Evolutionary conservation across 2,329 filamentous ascomycete species (phyloP).

Genomic region (Cercospora sp.): DNA sequence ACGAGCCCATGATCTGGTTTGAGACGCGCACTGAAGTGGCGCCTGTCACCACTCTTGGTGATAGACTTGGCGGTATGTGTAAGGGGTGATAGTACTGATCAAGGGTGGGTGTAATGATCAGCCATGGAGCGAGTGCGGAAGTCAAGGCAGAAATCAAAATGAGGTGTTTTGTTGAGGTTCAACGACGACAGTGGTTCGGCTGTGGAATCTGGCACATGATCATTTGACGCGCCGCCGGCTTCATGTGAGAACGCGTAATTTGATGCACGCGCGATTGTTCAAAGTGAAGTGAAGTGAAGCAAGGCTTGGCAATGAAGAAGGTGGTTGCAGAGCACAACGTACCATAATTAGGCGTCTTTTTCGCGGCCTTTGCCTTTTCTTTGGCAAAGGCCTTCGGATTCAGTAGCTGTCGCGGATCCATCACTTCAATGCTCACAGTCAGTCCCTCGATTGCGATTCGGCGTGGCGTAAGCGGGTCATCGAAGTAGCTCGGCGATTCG

Average conservation of each 20-base stretch:
- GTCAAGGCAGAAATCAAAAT: conserved; percentile 13
- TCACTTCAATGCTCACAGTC: conserved; percentile 12
- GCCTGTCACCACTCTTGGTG: not conserved
- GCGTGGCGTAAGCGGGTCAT: conserved; percentile 1
- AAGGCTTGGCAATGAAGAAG: not conserved
- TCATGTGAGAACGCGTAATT: conserved; percentile 2
- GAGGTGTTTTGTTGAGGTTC: not conserved
- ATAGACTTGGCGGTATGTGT: not conserved
- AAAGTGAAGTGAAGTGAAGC: conserved; percentile 22
- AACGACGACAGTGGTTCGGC: not conserved
- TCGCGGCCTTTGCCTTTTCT: conserved; percentile 34
- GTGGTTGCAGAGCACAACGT: conserved; percentile 22
- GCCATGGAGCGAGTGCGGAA: conserved; percentile 3
- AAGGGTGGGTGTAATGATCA: not conserved
- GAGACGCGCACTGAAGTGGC: not conserved
- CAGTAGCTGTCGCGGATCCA: conserved; percentile 41
- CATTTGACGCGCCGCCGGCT: not conserved
- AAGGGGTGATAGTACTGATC: not conserved
- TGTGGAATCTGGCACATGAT: conserved; percentile 5
- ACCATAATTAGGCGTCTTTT: conserved; percentile 34
- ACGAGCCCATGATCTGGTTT: not conserved
- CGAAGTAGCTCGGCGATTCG: not conserved
- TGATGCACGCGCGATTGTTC: conserved; percentile 12
- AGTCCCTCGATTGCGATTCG: not conserved
- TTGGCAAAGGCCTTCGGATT: conserved; percentile 43